Percentiles rank a stretch among this genome's conserved stretches.
Evolutionary conservation across 148 eudicot species (phyloP).

Genomic region (Limonium bicolor): DNA sequence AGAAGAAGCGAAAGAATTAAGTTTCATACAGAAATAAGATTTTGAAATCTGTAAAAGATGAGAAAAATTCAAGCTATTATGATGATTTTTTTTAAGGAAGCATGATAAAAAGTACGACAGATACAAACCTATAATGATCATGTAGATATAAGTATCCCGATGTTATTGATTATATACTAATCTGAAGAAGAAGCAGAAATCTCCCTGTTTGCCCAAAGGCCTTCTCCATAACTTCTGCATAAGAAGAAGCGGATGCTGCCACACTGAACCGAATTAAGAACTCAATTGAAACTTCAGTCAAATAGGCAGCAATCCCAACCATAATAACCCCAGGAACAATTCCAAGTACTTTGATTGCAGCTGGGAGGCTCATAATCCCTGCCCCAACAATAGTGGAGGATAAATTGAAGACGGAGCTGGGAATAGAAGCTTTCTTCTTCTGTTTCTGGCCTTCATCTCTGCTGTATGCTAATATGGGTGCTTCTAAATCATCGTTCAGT

Average conservation of each 20-base stretch:
- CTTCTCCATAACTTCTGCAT: constrained; percentile 73
- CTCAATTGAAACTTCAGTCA: constrained; percentile 65
- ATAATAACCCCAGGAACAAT: constrained; percentile 49
- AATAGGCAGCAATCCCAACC: constrained; percentile 52
- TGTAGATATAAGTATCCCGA: constrained; percentile 65
- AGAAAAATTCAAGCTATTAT: too few relatives aligned
- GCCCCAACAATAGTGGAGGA: constrained; percentile 90
- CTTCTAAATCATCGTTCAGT: not conserved
- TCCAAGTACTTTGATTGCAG: constrained; percentile 76
- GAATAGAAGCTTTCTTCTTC: constrained; percentile 53
- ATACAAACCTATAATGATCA: constrained; percentile 66
- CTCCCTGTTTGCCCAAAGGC: constrained; percentile 67
- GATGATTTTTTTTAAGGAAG: too few relatives aligned
- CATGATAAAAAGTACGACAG: not conserved
- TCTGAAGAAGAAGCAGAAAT: constrained; percentile 41
- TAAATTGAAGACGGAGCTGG: constrained; percentile 77
- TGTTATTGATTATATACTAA: constrained; percentile 67
- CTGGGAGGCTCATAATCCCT: constrained; percentile 91
- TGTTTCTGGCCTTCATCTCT: constrained; percentile 1
- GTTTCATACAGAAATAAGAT: not conserved
- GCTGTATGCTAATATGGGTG: not conserved
- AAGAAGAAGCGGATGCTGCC: constrained; percentile 35
- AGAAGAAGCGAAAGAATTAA: not conserved
- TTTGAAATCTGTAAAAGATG: not conserved
- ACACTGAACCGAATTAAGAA: constrained; percentile 63